A percentile compares a stretch with the other conserved stretches of the same genome.
Conservation (phyloP, 2,329 filamentous ascomycete genomes). For the Pseudopyrenochaeta lycopersici region DNA sequence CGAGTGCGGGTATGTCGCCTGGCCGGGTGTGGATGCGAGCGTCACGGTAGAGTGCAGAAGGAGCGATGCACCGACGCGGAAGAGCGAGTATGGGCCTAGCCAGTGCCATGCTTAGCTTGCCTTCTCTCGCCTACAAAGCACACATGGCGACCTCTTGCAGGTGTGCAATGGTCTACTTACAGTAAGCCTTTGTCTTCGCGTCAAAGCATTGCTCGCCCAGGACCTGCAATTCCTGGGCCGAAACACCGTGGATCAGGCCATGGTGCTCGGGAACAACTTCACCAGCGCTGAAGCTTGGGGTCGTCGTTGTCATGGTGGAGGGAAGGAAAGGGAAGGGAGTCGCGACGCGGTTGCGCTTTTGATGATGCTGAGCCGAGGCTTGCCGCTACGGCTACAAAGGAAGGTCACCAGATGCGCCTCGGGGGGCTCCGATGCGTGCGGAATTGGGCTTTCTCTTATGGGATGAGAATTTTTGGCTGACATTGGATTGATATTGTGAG, state of each 20-base stretch:
- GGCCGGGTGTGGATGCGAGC: slow-evolving; percentile 15
- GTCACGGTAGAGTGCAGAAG: slow-evolving; percentile 55
- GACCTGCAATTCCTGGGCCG: slow-evolving; percentile 68
- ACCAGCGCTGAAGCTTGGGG: slow-evolving; percentile 37
- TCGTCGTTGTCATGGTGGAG: slow-evolving; percentile 43
- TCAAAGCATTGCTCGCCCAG: slow-evolving; percentile 71
- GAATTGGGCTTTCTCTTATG: too few relatives aligned
- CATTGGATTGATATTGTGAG: too few relatives aligned
- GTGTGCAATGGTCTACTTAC: too few relatives aligned
- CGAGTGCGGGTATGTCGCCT: slow-evolving; percentile 8
- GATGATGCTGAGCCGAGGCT: slow-evolving; percentile 20
- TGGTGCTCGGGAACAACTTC: slow-evolving; percentile 46
- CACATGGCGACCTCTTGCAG: too few relatives aligned
- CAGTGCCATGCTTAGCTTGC: neutral
- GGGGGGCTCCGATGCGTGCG: slow-evolving; percentile 15
- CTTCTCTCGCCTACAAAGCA: neutral
- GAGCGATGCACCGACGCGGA: slow-evolving; percentile 86
- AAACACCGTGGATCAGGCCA: slow-evolving; percentile 63
- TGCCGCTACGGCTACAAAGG: slow-evolving; percentile 24
- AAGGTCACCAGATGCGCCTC: slow-evolving; percentile 14
- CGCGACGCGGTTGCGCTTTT: slow-evolving; percentile 26
- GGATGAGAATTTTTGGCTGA: too few relatives aligned
- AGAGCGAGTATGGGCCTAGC: slow-evolving; percentile 86
- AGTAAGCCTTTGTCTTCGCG: slow-evolving; percentile 84
- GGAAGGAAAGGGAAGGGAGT: slow-evolving; percentile 24